Conservation (phyloP, 352 stramenopile genomes). For the Aphanomyces invadans region DNA sequence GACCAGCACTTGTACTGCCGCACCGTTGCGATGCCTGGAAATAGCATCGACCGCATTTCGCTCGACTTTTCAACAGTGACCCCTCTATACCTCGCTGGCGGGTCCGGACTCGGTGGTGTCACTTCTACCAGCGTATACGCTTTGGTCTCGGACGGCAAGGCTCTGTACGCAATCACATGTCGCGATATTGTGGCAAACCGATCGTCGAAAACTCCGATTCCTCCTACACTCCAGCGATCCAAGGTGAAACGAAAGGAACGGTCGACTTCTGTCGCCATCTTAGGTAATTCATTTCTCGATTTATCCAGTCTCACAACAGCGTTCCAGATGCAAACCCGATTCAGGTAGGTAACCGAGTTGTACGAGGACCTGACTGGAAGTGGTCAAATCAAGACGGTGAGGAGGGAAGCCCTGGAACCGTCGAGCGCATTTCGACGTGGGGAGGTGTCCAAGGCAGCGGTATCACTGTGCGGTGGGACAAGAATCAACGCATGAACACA, state of each 20-base stretch:
- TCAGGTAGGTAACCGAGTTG: conserved; percentile 54
- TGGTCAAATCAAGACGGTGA: conserved; percentile 73
- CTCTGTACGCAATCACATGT: conserved; percentile 58
- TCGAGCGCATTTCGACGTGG: conserved; percentile 72
- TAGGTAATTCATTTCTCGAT: not conserved
- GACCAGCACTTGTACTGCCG: conserved; percentile 54
- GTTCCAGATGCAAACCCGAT: conserved; percentile 29
- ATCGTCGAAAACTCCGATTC: not conserved
- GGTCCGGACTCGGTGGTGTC: conserved; percentile 31
- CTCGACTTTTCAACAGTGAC: conserved; percentile 38
- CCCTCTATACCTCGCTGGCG: conserved; percentile 49
- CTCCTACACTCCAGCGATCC: conserved; percentile 35
- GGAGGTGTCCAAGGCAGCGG: conserved; percentile 64
- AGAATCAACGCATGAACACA: conserved; percentile 75
- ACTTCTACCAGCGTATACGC: conserved; percentile 61
- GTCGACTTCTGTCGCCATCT: conserved; percentile 30
- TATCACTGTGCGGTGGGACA: conserved; percentile 75
- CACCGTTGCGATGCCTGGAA: conserved; percentile 59
- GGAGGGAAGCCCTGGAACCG: conserved; percentile 48
- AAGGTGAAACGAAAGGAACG: conserved; percentile 35
- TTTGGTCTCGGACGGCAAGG: conserved; percentile 52
- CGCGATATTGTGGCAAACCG: conserved; percentile 30
- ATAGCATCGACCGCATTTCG: conserved; percentile 54
- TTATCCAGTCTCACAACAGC: not conserved
- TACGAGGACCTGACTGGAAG: conserved; percentile 72